phyloP scores from a whole-genome alignment of 768 basidiomycete genomes.

The Russula emetica region DNA sequence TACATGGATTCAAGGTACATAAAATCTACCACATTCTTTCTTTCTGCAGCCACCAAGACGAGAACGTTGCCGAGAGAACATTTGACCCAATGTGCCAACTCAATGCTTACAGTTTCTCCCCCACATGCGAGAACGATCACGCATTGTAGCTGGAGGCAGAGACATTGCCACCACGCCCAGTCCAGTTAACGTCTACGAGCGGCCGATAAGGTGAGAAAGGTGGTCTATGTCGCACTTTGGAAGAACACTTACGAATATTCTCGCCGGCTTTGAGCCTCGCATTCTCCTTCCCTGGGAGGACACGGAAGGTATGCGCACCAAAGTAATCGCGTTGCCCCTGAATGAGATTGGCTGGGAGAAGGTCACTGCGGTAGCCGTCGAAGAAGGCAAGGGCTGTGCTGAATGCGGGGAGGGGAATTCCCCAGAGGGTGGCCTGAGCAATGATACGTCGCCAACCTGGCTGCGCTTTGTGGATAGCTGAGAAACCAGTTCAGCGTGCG shows the following conservation, averaged over 20 bases:
- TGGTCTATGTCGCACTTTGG: neutral
- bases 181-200: slow-evolving; percentile 90
- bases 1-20: slow-evolving; percentile 15
- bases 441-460: slow-evolving; percentile 97
- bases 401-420: slow-evolving; percentile 96
- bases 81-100: slow-evolving; percentile 3
- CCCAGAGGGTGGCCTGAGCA: slow-evolving; percentile 96
- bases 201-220: slow-evolving; percentile 16
- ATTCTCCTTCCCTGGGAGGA: slow-evolving; percentile 89
- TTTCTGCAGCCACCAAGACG: neutral
- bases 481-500: slow-evolving; percentile 16
- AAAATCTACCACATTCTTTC: slow-evolving; percentile 16
- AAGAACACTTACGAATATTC: slow-evolving; percentile 73
- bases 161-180: slow-evolving; percentile 93
- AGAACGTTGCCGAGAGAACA: neutral
- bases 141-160: slow-evolving; percentile 83
- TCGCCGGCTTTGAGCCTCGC: slow-evolving; percentile 69
- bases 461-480: slow-evolving; percentile 89
- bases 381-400: slow-evolving; percentile 98
- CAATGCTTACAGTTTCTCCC: neutral
- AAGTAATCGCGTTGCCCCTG: slow-evolving; percentile 99
- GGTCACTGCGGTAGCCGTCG: slow-evolving; percentile 95
- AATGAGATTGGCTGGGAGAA: slow-evolving; percentile 89
- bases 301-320: slow-evolving; percentile 97
- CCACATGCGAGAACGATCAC: slow-evolving; percentile 34